Conservation (phyloP, 108 stramenopile species). For the Nitzschia palea region DNA sequence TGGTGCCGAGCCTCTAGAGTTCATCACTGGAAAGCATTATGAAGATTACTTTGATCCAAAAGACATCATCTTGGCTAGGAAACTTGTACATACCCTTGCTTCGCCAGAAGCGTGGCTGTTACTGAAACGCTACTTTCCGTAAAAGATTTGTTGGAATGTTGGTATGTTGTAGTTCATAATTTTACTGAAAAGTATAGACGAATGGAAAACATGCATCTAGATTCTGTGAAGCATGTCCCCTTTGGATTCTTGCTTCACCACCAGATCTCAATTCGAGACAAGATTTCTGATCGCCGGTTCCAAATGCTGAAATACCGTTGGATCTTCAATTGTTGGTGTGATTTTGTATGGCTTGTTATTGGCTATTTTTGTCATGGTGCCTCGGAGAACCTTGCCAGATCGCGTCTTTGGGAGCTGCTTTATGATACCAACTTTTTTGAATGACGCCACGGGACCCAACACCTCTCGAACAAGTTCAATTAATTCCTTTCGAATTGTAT, state of each 20-base stretch:
- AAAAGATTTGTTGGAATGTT: neutral
- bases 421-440: constrained; percentile 58
- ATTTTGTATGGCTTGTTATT: constrained; percentile 55
- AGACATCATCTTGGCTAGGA: constrained; percentile 6
- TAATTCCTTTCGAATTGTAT: constrained; percentile 48
- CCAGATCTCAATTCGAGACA: neutral
- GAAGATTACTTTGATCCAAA: constrained; percentile 14
- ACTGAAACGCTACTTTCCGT: constrained; percentile 17
- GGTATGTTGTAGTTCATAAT: neutral
- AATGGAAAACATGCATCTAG: no score
- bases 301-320: constrained; percentile 51
- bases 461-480: constrained; percentile 52
- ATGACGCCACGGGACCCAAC: constrained; percentile 65
- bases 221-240: no score
- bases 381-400: constrained; percentile 70
- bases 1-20: constrained; percentile 12
- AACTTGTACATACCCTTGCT: constrained; percentile 18
- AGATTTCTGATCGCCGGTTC: constrained; percentile 26
- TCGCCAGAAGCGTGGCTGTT: constrained; percentile 13
- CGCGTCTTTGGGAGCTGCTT: constrained; percentile 78
- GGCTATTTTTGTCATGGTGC: constrained; percentile 67
- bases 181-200: neutral
- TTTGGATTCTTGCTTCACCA: no score
- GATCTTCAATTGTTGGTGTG: constrained; percentile 78
- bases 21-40: constrained; percentile 33